Evolutionary conservation across 768 basidiomycete species (phyloP), one percentile per base, ranked within the genome.

Genomic region (Agaricus subrufescens): DNA sequence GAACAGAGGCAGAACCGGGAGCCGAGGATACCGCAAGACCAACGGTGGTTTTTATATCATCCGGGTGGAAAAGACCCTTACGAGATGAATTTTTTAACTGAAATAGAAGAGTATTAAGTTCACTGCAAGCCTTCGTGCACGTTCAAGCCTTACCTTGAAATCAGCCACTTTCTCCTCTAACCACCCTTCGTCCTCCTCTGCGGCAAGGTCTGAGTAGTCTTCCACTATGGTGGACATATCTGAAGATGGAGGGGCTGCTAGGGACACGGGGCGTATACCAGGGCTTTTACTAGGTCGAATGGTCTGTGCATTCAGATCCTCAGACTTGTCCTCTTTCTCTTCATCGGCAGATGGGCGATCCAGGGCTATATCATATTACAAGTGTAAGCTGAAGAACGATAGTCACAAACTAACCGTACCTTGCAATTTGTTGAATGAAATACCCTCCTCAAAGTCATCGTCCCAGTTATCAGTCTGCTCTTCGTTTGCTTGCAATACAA

Each of bases 391-490:
- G 25, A 40, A 34, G 5, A 54, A 62, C 23, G 30, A 27, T 14
- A 37, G 8, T 44, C 38, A 14, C 2, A 57, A 39, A 44, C 8
- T 1, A 2, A 60, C 3, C 66, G 19, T 37, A 80, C 80, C 86
- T 74, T 88, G 89, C 30, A 95, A 69, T 69, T 94, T 96, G 7
- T 87, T 84, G 52, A 91, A 82, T 0, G 92, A 93, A 34, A 94
- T 94, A 1, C 89, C 93, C 61, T 92, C 93, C 66, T 94, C 93
- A 61, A 99, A 99, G 66, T 99, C 97, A 60, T 94, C 92, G 65
- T 99, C 97, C 97, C 97, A 99, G 60, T 94, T 96, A 67, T 97
- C 94, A 1, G 87, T 89, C 67, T 91, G 89, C 61, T 92, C 87
- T 72, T 94, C 89, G 15, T 87, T 88, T 25, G 82, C 80, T 57